A percentile compares a stretch with the other conserved stretches of the same genome.
Conservation (phyloP, 192 early-diverging fungal species). For the Umbelopsis sp. region DNA sequence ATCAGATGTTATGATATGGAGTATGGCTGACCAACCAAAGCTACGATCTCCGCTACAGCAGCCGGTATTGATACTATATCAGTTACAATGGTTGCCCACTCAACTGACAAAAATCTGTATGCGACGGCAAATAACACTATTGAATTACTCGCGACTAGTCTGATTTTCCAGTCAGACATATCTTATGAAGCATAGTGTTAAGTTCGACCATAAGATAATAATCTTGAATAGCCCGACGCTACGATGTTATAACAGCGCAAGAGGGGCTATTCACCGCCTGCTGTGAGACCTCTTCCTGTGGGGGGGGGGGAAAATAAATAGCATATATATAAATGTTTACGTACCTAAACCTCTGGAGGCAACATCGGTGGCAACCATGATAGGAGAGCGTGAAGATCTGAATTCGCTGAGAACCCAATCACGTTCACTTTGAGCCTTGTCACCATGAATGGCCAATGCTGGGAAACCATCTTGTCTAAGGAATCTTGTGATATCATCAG, state of each 20-base stretch:
- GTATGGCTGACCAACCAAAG: conserved; percentile 7
- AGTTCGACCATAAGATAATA: background rate
- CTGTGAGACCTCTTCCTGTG: conserved; percentile 16
- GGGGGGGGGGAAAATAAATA: background rate
- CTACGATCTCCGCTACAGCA: conserved; percentile 18
- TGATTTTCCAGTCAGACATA: background rate
- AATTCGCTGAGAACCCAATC: conserved; percentile 96
- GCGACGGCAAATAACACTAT: background rate
- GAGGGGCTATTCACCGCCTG: conserved; percentile 4
- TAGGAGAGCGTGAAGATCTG: conserved; percentile 81
- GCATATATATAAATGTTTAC: conserved; percentile 29
- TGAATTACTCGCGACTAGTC: background rate
- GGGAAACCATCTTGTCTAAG: conserved; percentile 90
- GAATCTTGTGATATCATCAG: conserved; percentile 84
- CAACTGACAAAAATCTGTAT: background rate
- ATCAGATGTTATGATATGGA: background rate
- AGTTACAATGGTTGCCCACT: too few species aligned
- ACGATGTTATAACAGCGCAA: background rate
- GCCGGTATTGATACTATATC: conserved; percentile 1
- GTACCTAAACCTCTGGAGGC: conserved; percentile 95
- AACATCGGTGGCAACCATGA: conserved; percentile 99
- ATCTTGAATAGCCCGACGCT: background rate
- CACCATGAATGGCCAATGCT: conserved; percentile 95
- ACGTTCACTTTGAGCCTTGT: conserved; percentile 95
- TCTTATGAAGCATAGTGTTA: background rate